Base-by-base conservation (phyloP, 176 grass and related monocot species). In the Typha latifolia region DNA sequence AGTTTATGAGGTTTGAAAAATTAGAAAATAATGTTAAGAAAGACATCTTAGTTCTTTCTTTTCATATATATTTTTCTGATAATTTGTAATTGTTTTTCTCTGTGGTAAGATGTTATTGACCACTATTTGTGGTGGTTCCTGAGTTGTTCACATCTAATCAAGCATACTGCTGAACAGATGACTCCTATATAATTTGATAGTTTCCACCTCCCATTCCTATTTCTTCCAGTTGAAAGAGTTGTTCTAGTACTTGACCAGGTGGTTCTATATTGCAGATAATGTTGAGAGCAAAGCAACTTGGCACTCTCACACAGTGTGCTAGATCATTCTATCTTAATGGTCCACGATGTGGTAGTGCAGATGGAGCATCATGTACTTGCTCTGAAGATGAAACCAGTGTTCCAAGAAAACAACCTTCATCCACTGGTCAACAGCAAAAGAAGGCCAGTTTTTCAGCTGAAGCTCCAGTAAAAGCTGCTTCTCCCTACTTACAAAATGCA, bases 221-320 rank as follows among this genome's bases (percentile, higher is more conserved):
- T 70, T 12, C 47, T 21, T 26, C 52, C n/a, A 48, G 67, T 12
- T 49, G 49, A 6, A 49, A 48, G 57, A 72, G 34, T 18, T 34
- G 20, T 21, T 53, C 27, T 71, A 12, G 23, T 23, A 21, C 61
- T 32, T 49, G 12, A 67, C 34, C 32, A 43, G 1, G 53, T 77
- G 49, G 23, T 63, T 27, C 22, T 49, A 63, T 55, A 74, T 77
- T 84, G 69, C 88, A 91, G 88, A 86, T 79, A 81, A 97, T 97
- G 93, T 85, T 97, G 75, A 85, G 88, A 69, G 77, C 93, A 78
- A 97, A 97, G 81, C 93, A 97, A 81, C 77, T 97, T 14, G 69
- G 88, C 69, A 80, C 83, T 52, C 73, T 97, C 53, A 82, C 85
- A 9, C 93, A 97, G 51, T 91, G 85, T 80, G 93, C 93, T 49